Conservation (phyloP, 371 early-diverging fungal species). For the Apophysomyces sp. region DNA sequence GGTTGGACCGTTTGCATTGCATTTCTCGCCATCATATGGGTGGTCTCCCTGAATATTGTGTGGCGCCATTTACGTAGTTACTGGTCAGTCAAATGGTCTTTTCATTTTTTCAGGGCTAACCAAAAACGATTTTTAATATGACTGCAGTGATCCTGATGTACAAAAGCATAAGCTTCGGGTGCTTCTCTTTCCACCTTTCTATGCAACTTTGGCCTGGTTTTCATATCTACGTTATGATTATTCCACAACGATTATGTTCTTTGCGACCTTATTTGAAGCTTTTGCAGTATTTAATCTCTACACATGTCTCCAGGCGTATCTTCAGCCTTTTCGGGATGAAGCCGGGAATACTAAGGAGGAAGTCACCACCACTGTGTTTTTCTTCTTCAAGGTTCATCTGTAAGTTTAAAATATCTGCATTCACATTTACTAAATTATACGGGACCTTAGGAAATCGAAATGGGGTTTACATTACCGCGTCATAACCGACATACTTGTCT, state of each 20-base stretch:
- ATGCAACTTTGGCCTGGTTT: constrained; percentile 46
- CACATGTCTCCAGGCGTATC: constrained; percentile 41
- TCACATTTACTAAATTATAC: neutral
- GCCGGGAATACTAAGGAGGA: constrained; percentile 31
- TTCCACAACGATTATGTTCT: constrained; percentile 48
- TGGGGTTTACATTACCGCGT: constrained; percentile 49
- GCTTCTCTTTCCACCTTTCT: constrained; percentile 45
- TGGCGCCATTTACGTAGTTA: constrained; percentile 38
- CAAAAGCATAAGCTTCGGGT: constrained; percentile 52
- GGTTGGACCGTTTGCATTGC: constrained; percentile 44
- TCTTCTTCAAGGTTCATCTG: constrained; percentile 32
- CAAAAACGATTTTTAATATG: neutral
- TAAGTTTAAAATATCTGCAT: constrained; percentile 16
- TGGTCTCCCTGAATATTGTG: constrained; percentile 31
- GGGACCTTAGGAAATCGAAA: constrained; percentile 37
- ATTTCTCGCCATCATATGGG: constrained; percentile 31
- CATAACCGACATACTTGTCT: constrained; percentile 43
- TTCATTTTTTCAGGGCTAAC: neutral
- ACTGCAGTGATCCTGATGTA: constrained; percentile 31
- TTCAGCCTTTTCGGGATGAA: constrained; percentile 40
- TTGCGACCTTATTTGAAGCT: constrained; percentile 45
- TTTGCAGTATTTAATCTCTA: constrained; percentile 52
- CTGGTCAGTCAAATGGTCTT: constrained; percentile 21
- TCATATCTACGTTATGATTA: constrained; percentile 49
- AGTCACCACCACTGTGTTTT: constrained; percentile 34